Percentiles rank a stretch among this genome's conserved stretches.
Conservation (phyloP, 2,329 filamentous ascomycete species). For the Sporothrix pallida region DNA sequence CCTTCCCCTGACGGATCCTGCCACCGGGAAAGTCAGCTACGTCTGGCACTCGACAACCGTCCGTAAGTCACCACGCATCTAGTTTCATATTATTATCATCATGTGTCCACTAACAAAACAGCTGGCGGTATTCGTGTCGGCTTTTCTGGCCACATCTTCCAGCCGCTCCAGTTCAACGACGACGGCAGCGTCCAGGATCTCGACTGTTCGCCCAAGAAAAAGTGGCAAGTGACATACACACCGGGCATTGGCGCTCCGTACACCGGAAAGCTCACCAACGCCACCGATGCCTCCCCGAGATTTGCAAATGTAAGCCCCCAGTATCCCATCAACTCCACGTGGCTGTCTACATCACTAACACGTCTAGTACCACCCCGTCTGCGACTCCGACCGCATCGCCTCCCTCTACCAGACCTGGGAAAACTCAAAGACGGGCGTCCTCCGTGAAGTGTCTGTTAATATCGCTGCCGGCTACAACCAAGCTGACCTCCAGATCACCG, state of each 20-base stretch:
- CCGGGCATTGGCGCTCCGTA: not conserved
- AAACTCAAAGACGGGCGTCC: not conserved
- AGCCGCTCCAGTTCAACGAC: slow-evolving; percentile 7
- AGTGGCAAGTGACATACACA: not conserved
- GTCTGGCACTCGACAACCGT: slow-evolving; percentile 9
- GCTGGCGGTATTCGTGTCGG: slow-evolving; percentile 9
- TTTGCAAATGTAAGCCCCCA: not conserved
- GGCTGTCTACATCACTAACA: not conserved
- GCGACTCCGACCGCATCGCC: slow-evolving; percentile 5
- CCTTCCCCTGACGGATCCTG: not conserved
- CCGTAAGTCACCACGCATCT: not conserved
- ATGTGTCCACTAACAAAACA: too few species aligned
- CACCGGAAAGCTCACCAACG: not conserved
- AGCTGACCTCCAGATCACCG: not conserved
- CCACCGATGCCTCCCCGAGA: not conserved
- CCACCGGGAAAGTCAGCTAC: not conserved
- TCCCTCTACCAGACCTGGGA: slow-evolving; percentile 16
- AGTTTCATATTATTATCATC: too few species aligned
- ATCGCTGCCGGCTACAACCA: slow-evolving; percentile 10
- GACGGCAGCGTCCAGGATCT: slow-evolving; percentile 7
- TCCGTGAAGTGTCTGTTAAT: not conserved
- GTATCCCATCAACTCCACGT: too few species aligned
- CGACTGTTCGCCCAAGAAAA: not conserved
- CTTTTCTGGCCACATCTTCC: slow-evolving; percentile 11
- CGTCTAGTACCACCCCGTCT: slow-evolving; percentile 1